A percentile compares a stretch with the other conserved stretches of the same genome.
These are phyloP conservation scores for Gyrodon lividus DNA, from an alignment of 768 basidiomycete species.

Conservation along the genomic window DNA sequence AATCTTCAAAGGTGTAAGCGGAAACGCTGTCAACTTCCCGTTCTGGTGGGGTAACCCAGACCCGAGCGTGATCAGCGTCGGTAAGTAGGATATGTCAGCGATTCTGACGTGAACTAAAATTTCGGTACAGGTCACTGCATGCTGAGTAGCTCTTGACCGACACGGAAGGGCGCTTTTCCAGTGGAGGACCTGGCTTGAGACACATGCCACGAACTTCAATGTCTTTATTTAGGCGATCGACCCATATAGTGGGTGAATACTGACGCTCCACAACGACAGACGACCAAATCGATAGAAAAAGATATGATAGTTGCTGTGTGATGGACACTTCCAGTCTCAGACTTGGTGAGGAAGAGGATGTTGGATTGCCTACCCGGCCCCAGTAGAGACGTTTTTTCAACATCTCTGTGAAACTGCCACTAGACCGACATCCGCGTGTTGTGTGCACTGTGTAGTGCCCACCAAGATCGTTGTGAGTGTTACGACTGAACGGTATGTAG, in stretches of 20 bases:
- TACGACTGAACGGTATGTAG: too few relatives aligned
- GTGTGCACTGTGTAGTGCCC: too few relatives aligned
- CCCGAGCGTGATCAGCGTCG: constrained; percentile 10
- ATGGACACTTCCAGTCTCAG: too few relatives aligned
- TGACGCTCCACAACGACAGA: background rate
- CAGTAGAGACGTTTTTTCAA: too few relatives aligned
- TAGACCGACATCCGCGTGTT: too few relatives aligned
- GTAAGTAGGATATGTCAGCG: background rate
- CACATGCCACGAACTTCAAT: too few relatives aligned
- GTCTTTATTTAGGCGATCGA: too few relatives aligned
- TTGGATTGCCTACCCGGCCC: too few relatives aligned
- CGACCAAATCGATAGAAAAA: background rate
- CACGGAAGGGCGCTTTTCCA: background rate
- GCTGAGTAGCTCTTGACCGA: background rate
- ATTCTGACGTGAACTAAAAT: background rate
- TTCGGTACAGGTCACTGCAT: constrained; percentile 1
- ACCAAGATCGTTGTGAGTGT: too few relatives aligned
- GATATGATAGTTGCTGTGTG: background rate
- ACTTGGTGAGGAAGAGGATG: too few relatives aligned
- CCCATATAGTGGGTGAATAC: background rate
- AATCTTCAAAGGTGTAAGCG: constrained; percentile 35
- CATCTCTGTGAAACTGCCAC: too few relatives aligned
- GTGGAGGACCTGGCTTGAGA: background rate
- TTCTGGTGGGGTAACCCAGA: constrained; percentile 43
- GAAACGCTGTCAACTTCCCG: constrained; percentile 43